A percentile compares a stretch with the other conserved stretches of the same genome.
Evolutionary conservation across 1,284 basidiomycete species (phyloP).

Genomic region (Boletus semigastroideus): DNA sequence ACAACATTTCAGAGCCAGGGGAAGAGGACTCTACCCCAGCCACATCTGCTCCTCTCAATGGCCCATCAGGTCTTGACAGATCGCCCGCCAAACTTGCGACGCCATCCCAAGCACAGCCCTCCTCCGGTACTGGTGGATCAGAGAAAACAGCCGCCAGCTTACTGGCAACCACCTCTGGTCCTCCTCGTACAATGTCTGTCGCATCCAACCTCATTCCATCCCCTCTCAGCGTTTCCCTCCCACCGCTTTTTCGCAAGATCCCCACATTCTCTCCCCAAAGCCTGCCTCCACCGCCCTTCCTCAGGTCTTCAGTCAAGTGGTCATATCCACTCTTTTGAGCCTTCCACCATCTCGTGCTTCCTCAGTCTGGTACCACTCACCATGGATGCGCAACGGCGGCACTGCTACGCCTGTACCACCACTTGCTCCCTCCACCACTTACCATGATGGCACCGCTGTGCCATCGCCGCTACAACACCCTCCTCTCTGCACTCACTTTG

Average conservation of each 20-base stretch:
- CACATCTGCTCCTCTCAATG: constrained; percentile 12
- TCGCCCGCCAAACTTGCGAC: constrained; percentile 55
- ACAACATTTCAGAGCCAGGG: constrained; percentile 34
- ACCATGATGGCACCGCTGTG: too few relatives aligned
- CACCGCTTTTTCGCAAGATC: constrained; percentile 27
- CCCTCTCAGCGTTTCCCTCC: constrained; percentile 11
- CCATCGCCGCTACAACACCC: too few relatives aligned
- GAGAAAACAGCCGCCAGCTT: constrained; percentile 31
- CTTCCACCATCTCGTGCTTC: constrained; percentile 50
- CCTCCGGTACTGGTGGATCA: constrained; percentile 18
- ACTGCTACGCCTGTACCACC: too few relatives aligned
- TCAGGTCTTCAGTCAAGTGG: constrained; percentile 63
- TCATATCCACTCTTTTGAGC: constrained; percentile 58
- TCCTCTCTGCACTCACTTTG: too few relatives aligned
- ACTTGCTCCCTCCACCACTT: too few relatives aligned
- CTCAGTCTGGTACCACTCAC: constrained; percentile 52
- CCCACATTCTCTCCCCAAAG: constrained; percentile 44
- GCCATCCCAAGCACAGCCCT: constrained; percentile 18
- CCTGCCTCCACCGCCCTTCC: constrained; percentile 45
- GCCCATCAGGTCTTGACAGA: constrained; percentile 56
- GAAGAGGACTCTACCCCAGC: constrained; percentile 25
- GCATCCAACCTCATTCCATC: constrained; percentile 2
- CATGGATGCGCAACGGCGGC: too few relatives aligned
- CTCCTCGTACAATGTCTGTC: constrained; percentile 33
- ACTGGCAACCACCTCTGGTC: constrained; percentile 24